These are phyloP conservation scores for Baudoinia panamericana DNA, from an alignment of 495 filamentous ascomycete species.

Conservation along the genomic window DNA sequence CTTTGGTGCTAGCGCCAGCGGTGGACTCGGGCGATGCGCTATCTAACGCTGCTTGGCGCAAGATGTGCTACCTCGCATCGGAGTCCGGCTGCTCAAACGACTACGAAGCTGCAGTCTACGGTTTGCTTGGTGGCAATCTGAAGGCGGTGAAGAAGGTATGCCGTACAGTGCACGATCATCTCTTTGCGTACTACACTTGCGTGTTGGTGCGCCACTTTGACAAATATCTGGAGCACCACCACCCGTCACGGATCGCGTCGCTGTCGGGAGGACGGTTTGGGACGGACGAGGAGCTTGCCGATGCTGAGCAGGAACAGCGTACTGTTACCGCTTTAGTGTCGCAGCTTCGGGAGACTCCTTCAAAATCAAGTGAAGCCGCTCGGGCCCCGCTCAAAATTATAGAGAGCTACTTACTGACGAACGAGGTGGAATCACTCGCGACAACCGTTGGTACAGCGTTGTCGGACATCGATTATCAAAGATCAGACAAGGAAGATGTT, in stretches of 20 bases:
- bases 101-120: constrained; percentile 83
- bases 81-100: constrained; percentile 51
- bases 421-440: constrained; percentile 25
- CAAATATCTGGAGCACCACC: constrained; percentile 39
- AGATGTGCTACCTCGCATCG: constrained; percentile 68
- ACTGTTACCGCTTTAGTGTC: constrained; percentile 31
- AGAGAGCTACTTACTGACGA: constrained; percentile 51
- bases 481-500: neutral
- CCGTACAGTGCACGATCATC: constrained; percentile 70
- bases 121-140: constrained; percentile 70
- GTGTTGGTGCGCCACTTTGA: constrained; percentile 60
- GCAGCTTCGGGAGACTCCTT: neutral
- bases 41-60: constrained; percentile 55
- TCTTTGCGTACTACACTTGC: constrained; percentile 83
- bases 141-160: constrained; percentile 63
- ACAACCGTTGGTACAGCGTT: constrained; percentile 10
- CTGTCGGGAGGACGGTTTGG: constrained; percentile 32
- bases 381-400: constrained; percentile 47
- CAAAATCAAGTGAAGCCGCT: constrained; percentile 36
- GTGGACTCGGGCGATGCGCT: constrained; percentile 10
- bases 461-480: constrained; percentile 7
- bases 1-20: constrained; percentile 47
- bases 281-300: constrained; percentile 41
- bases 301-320: constrained; percentile 38
- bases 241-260: constrained; percentile 31